Evolutionary conservation across 2,329 filamentous ascomycete species (phyloP), one percentile per base, ranked within the genome.

Genomic region (Coniochaeta sp.): DNA sequence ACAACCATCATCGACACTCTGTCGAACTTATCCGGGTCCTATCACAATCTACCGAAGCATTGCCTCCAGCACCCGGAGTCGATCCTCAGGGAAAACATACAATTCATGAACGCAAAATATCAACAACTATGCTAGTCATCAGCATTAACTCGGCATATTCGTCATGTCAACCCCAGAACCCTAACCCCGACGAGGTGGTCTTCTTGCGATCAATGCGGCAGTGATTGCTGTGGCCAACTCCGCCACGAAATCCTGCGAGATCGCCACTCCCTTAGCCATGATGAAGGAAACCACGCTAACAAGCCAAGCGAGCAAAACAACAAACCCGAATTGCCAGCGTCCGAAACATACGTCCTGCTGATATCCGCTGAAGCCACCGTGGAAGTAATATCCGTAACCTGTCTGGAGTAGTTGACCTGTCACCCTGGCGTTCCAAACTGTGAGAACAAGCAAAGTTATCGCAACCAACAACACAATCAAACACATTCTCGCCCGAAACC

Each of bases 11-110:
- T 52, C 17, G 31, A 24, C 47, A 31, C 24, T 52, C 22, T 28
- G 47, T 57, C 54, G 36, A 44, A 58, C 36, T 58, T 40, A 58
- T 58, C 56, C 56, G 56, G 34, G 17, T 1, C 56, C 56, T 44
- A 43, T 58, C 24, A 43, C 17, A 31, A 38, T 36, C 54, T 56
- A 28, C 54, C 54, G 54, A 56, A 58, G 36, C 19, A 2, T 57
- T 38, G 54, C 54, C 54, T 38, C 19, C 54, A 38, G 26, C 47
- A n/a, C 47, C 47, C 47, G 7, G 47, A 12, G 47, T 31, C 14
- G 26, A 52, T 31, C 47, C n/a, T n/a, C 24, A 52, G 17, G 17
- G n/a, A 52, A 31, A 52, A 52, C 47, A 31, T 31, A 14, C 47
- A 31, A 9, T 52, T 7, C 26, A 52, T 52, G 47, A 28, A 1